These are phyloP conservation scores for Candida smagusa DNA, from an alignment of 1,139 yeast species.

Conservation along the genomic window DNA sequence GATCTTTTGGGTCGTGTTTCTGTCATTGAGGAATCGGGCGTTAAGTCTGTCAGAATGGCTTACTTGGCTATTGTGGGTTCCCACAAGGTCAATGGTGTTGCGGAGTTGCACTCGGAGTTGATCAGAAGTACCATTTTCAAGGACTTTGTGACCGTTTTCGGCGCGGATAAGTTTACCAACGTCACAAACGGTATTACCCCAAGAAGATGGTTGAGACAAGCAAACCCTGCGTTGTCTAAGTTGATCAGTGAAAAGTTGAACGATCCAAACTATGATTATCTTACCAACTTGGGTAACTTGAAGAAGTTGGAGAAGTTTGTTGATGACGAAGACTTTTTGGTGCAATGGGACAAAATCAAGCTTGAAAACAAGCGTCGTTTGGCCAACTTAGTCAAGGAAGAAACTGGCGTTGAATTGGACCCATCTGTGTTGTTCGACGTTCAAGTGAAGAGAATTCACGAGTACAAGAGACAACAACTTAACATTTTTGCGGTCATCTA, in stretches of 20 bases:
- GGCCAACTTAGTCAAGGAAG: slow-evolving; percentile 64
- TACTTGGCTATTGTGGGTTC: slow-evolving; percentile 87
- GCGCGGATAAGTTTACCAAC: slow-evolving; percentile 79
- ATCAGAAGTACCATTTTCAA: slow-evolving; percentile 86
- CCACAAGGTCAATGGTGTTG: slow-evolving; percentile 93
- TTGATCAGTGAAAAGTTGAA: slow-evolving; percentile 73
- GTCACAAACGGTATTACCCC: slow-evolving; percentile 97
- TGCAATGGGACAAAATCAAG: slow-evolving; percentile 72
- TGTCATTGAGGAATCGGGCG: slow-evolving; percentile 74
- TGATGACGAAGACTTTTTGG: slow-evolving; percentile 66
- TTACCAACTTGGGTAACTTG: slow-evolving; percentile 66
- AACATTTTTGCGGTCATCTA: slow-evolving; percentile 86
- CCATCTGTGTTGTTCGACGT: slow-evolving; percentile 80
- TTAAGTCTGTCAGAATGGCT: slow-evolving; percentile 91
- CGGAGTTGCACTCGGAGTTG: slow-evolving; percentile 89
- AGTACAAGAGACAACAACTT: slow-evolving; percentile 92
- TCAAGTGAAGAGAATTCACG: slow-evolving; percentile 94
- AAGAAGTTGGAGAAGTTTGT: slow-evolving; percentile 66
- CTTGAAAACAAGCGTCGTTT: slow-evolving; percentile 64
- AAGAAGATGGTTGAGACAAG: slow-evolving; percentile 94
- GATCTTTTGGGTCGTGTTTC: slow-evolving; percentile 72
- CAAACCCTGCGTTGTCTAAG: slow-evolving; percentile 75
- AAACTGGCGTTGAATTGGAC: slow-evolving; percentile 68
- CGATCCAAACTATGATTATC: slow-evolving; percentile 57
- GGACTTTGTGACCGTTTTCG: slow-evolving; percentile 82